Conservation (phyloP, 176 grass and related monocot species). For the Elymus sibiricus region DNA sequence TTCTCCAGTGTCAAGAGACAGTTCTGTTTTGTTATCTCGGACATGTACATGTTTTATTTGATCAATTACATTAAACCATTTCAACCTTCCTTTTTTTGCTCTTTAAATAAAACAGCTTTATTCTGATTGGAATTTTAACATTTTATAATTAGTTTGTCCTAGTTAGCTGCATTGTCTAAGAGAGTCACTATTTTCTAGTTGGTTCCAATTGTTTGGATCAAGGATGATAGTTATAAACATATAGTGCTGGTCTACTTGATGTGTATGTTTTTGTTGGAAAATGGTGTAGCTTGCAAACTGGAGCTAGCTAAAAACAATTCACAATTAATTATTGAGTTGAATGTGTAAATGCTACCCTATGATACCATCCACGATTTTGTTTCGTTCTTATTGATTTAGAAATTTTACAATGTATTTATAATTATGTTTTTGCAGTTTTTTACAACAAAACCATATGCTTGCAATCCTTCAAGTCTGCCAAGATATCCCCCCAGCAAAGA, state of each 20-base stretch:
- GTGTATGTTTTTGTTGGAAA: neutral
- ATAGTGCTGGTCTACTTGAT: neutral
- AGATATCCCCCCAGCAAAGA: constrained; percentile 96
- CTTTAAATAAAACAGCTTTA: neutral
- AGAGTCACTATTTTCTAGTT: neutral
- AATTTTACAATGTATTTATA: neutral
- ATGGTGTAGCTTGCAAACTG: constrained; percentile 1
- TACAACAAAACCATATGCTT: constrained; percentile 85
- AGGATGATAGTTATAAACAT: neutral
- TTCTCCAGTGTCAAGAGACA: neutral
- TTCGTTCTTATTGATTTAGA: neutral
- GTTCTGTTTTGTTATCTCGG: constrained; percentile 7
- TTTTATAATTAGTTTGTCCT: neutral
- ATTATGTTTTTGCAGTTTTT: constrained; percentile 69
- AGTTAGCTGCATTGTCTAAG: neutral
- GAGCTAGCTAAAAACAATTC: neutral
- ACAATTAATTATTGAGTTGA: constrained; percentile 1
- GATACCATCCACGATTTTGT: neutral
- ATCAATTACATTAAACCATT: neutral
- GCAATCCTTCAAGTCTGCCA: constrained; percentile 87
- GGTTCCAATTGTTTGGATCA: neutral
- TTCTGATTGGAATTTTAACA: neutral
- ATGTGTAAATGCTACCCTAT: neutral
- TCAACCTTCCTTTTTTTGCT: neutral
- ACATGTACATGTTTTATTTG: neutral